These are phyloP conservation scores for Coprinopsis strossmayeri DNA, from an alignment of 768 basidiomycete species.

Conservation along the genomic window DNA sequence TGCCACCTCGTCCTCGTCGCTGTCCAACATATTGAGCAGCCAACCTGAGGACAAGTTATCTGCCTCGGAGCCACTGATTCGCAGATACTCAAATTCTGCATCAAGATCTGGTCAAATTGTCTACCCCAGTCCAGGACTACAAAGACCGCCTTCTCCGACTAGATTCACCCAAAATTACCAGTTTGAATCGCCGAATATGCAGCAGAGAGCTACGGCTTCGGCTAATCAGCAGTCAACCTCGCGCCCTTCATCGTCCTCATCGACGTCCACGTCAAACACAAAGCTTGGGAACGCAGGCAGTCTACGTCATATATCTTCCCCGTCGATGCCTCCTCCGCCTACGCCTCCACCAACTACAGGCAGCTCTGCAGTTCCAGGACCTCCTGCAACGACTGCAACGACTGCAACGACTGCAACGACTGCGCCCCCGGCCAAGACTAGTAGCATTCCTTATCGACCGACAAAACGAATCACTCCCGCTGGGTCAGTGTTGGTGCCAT, in stretches of 20 bases:
- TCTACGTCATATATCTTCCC: constrained; percentile 22
- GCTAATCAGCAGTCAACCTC: constrained; percentile 6
- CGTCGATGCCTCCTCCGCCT: constrained; percentile 8
- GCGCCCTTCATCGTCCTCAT: constrained; percentile 21
- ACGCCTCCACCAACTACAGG: constrained; percentile 3
- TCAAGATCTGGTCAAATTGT: constrained; percentile 10
- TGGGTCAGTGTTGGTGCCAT: constrained; percentile 54
- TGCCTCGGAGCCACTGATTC: constrained; percentile 23
- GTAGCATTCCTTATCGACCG: constrained; percentile 54
- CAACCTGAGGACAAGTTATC: constrained; percentile 28
- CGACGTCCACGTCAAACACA: constrained; percentile 71
- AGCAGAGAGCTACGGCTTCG: not conserved
- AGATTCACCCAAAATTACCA: constrained; percentile 8
- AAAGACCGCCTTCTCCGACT: constrained; percentile 5
- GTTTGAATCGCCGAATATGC: constrained; percentile 1
- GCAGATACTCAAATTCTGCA: constrained; percentile 12
- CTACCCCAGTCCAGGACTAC: constrained; percentile 13
- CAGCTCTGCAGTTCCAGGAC: not conserved
- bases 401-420: not conserved
- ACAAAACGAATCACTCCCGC: constrained; percentile 54
- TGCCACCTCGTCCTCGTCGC: constrained; percentile 41
- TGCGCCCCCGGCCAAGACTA: not conserved
- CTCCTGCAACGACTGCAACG: not conserved
- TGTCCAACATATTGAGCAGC: constrained; percentile 34
- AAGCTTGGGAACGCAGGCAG: constrained; percentile 80